Conservation (phyloP, 1,284 basidiomycete species). For the Leccinum griseonigrum region DNA sequence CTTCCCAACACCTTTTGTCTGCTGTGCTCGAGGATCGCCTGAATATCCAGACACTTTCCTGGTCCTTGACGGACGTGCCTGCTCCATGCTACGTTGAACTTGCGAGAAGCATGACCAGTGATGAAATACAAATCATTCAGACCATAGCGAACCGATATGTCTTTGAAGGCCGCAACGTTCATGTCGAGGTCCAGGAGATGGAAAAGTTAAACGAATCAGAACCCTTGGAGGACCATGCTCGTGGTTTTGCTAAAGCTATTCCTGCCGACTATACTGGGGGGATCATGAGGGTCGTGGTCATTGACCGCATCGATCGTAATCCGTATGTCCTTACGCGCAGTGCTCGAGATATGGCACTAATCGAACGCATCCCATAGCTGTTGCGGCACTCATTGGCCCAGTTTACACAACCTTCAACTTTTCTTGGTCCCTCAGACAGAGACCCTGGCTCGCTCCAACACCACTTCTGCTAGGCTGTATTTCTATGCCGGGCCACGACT, state of each 20-base stretch:
- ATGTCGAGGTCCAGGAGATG: constrained; percentile 69
- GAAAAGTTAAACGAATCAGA: constrained; percentile 40
- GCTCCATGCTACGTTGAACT: constrained; percentile 78
- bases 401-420: constrained; percentile 67
- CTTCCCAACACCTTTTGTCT: constrained; percentile 81
- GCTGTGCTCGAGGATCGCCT: constrained; percentile 72
- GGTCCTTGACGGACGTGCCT: constrained; percentile 73
- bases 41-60: constrained; percentile 77
- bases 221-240: constrained; percentile 41
- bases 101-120: constrained; percentile 61
- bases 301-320: constrained; percentile 79
- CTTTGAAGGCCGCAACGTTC: constrained; percentile 59
- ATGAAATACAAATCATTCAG: constrained; percentile 66
- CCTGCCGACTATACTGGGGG: constrained; percentile 74
- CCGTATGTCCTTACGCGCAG: constrained; percentile 46
- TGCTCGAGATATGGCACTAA: constrained; percentile 3
- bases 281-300: constrained; percentile 77
- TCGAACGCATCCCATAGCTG: constrained; percentile 47
- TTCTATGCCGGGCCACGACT: constrained; percentile 82
- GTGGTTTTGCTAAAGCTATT: constrained; percentile 54
- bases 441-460: constrained; percentile 52
- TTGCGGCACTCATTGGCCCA: constrained; percentile 83
- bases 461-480: constrained; percentile 69
- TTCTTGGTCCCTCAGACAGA: constrained; percentile 70
- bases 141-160: constrained; percentile 63